These are phyloP conservation scores for Scheffersomyces illinoinensis DNA, from an alignment of 1,139 yeast species.

Conservation along the genomic window DNA sequence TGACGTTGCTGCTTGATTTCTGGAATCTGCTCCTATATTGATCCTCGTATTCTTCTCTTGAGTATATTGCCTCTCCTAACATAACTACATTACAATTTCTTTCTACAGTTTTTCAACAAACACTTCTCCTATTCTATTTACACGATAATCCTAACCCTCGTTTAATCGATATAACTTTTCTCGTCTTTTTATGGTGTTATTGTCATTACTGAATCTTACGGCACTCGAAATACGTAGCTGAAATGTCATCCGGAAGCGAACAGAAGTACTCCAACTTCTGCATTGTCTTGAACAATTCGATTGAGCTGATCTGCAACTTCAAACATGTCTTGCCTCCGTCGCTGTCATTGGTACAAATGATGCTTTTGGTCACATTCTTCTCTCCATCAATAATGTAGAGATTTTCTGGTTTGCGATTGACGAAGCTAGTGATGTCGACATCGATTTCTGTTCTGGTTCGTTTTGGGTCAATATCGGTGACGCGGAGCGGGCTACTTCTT, in stretches of 20 bases:
- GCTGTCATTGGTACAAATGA: constrained; percentile 44
- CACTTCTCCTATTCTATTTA: constrained; percentile 3
- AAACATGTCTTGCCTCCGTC: constrained; percentile 51
- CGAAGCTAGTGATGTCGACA: constrained; percentile 20
- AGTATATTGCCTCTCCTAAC: background rate
- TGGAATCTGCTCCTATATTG: background rate
- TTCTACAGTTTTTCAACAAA: constrained; percentile 1
- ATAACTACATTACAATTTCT: background rate
- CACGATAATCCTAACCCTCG: constrained; percentile 2
- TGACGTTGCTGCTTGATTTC: background rate
- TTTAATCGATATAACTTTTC: background rate
- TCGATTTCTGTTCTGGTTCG: constrained; percentile 4
- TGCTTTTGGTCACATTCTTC: constrained; percentile 37
- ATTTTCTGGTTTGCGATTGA: constrained; percentile 29
- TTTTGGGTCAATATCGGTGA: constrained; percentile 10
- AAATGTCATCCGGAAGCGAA: constrained; percentile 47
- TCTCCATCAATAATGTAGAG: constrained; percentile 48
- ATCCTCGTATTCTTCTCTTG: background rate
- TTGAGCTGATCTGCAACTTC: constrained; percentile 37
- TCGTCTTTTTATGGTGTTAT: background rate
- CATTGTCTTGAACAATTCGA: constrained; percentile 48
- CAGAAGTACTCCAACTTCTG: constrained; percentile 47
- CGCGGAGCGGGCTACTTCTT: constrained; percentile 11
- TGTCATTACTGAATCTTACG: constrained; percentile 33
- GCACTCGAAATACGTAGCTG: constrained; percentile 51